A percentile compares a stretch with the other conserved stretches of the same genome.
Conservation (phyloP, 495 filamentous ascomycete genomes). For the Mytilinidion resinicola region DNA sequence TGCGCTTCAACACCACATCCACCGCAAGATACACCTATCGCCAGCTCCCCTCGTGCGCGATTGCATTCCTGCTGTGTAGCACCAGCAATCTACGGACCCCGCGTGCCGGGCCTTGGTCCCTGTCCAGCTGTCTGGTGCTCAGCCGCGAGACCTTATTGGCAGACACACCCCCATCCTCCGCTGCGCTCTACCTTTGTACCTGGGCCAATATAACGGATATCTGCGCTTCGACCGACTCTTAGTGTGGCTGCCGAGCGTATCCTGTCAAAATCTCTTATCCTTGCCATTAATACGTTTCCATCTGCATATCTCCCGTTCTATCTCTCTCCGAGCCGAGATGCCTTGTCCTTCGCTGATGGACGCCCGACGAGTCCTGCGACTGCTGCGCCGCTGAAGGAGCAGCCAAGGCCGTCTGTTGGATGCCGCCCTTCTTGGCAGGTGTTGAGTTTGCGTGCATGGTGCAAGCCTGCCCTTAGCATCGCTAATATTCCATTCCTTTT, state of each 20-base stretch:
- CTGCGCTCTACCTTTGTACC: slow-evolving; percentile 1
- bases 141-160: slow-evolving; percentile 2
- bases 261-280: not conserved
- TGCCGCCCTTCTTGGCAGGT: too few relatives aligned
- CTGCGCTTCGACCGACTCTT: not conserved
- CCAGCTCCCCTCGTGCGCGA: too few relatives aligned
- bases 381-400: too few relatives aligned
- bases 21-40: not conserved
- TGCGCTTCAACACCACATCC: not conserved
- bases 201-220: slow-evolving; percentile 25
- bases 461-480: too few relatives aligned
- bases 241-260: not conserved
- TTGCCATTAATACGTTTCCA: not conserved
- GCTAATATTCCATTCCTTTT: too few relatives aligned
- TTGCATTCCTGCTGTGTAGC: too few relatives aligned
- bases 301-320: too few relatives aligned
- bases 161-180: slow-evolving; percentile 3
- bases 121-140: not conserved
- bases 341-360: too few relatives aligned
- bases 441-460: too few relatives aligned
- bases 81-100: not conserved
- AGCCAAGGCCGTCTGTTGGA: too few relatives aligned
- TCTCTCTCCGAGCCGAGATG: too few relatives aligned
- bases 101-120: not conserved
- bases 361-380: too few relatives aligned